Base-by-base conservation (phyloP, 768 basidiomycete genomes). In the Lentinula guzmanii region DNA sequence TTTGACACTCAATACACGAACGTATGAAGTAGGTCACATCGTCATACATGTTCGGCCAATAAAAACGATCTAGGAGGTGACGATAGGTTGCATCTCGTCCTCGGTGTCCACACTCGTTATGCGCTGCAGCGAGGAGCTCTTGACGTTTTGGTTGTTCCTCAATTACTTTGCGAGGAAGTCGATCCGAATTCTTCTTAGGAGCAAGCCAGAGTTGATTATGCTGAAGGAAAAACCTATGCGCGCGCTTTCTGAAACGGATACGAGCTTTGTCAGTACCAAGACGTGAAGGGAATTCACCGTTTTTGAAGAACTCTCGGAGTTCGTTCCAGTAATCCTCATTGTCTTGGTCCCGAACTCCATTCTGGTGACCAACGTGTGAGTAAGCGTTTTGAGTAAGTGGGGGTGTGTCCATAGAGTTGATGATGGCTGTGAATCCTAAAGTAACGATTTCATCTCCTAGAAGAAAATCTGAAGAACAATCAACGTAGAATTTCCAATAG, bases 1-100 rank as follows among this genome's bases (percentile, higher is more conserved):
- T 59, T 58, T 77, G 75, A 37, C 75, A 77, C 8, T 66, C 61
- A n/a, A 70, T 61, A 63, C 76, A 78, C 0, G 73, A 74, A 0
- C 66, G 60, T 0, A 76, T 64, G 37, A 71, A 74, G 52, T 67
- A 74, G 1, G 65, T 43, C 3, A 75, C 53, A 9, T 72, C 62
- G 13, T 67, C 62, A 39, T 69, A 67, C 69, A 76, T 70, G 58
- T 72, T 68, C 0, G 72, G 77, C 77, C 76, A 77, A 64, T 72
- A 76, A 37, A 68, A 73, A 0, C 68, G 61, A 2, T 75, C 68
- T 0, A 31, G 9, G 1, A 75, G 58, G n/a, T 60, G 45, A 4
- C 48, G 39, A 58, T 55, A 37, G 2, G 34, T 70, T 0, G 71
- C 61, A 28, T 75, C 70, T 0, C 69, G 60, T 18, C 73, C 74